phyloP scores from a whole-genome alignment of 495 filamentous ascomycete genomes.

The Neurospora tetraspora region DNA sequence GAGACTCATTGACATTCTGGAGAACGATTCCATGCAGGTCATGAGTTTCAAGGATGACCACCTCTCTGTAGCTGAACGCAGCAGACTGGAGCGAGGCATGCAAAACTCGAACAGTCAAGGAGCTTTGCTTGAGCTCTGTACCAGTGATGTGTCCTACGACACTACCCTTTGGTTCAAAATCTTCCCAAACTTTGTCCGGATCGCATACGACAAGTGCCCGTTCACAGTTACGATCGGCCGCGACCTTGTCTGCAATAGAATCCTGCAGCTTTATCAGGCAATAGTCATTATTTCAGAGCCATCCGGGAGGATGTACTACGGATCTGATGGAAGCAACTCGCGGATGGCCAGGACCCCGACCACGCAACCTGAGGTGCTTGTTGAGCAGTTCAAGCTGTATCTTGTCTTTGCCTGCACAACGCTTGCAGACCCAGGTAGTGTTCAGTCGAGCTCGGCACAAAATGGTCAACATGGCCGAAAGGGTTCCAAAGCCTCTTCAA shows the following conservation, averaged over 20 bases:
- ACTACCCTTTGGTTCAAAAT: slow-evolving; percentile 94
- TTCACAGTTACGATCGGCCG: slow-evolving; percentile 82
- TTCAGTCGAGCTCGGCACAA: slow-evolving; percentile 45
- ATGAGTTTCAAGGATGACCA: slow-evolving; percentile 90
- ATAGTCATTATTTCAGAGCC: slow-evolving; percentile 72
- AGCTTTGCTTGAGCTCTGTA: slow-evolving; percentile 85
- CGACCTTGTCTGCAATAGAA: slow-evolving; percentile 82
- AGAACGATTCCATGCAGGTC: slow-evolving; percentile 78
- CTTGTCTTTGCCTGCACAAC: slow-evolving; percentile 96
- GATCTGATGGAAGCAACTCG: slow-evolving; percentile 34
- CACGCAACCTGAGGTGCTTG: slow-evolving; percentile 73
- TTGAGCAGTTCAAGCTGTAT: slow-evolving; percentile 99
- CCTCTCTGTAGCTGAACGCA: slow-evolving; percentile 84
- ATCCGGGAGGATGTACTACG: slow-evolving; percentile 49
- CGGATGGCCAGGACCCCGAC: slow-evolving; percentile 49
- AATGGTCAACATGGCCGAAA: slow-evolving; percentile 77
- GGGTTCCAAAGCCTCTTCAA: slow-evolving; percentile 62
- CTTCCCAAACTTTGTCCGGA: slow-evolving; percentile 88
- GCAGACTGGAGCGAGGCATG: slow-evolving; percentile 83
- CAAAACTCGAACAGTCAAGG: slow-evolving; percentile 73
- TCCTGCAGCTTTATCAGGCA: slow-evolving; percentile 82
- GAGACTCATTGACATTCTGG: slow-evolving; percentile 82
- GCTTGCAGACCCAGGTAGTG: slow-evolving; percentile 69
- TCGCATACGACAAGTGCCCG: slow-evolving; percentile 83
- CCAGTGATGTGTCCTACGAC: slow-evolving; percentile 91